Percentiles rank a stretch among this genome's conserved stretches.
These are phyloP conservation scores for Cyclotella atomus DNA, from an alignment of 108 stramenopile species.

Conservation along the genomic window DNA sequence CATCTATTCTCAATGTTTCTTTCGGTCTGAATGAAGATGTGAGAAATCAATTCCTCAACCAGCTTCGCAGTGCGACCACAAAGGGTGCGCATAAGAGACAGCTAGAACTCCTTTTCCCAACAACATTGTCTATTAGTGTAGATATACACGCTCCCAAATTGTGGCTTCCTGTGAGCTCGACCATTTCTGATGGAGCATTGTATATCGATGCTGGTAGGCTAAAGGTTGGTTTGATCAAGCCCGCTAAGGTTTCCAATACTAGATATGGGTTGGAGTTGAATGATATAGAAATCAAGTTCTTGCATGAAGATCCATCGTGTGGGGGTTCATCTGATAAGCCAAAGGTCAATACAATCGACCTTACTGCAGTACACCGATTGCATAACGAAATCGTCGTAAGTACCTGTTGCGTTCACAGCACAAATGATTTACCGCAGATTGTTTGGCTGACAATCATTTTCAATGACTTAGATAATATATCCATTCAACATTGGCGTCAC, in stretches of 20 bases:
- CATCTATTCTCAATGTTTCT: not conserved
- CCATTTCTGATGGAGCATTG: slow-evolving; percentile 58
- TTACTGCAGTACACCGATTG: slow-evolving; percentile 24
- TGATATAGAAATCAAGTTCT: slow-evolving; percentile 71
- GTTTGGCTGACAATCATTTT: too few species aligned
- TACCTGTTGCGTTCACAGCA: too few species aligned
- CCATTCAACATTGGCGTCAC: slow-evolving; percentile 63
- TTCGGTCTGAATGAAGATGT: slow-evolving; percentile 26
- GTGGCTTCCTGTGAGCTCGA: slow-evolving; percentile 69
- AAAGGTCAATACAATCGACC: slow-evolving; percentile 11
- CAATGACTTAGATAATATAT: too few species aligned
- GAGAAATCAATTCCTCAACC: slow-evolving; percentile 54
- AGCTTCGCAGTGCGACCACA: slow-evolving; percentile 77
- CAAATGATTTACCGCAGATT: too few species aligned
- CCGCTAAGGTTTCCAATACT: slow-evolving; percentile 44
- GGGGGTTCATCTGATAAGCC: not conserved
- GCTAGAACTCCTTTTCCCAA: slow-evolving; percentile 72
- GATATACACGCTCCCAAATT: slow-evolving; percentile 77
- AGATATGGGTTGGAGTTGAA: slow-evolving; percentile 51
- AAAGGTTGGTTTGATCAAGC: slow-evolving; percentile 46
- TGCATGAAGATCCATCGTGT: slow-evolving; percentile 6
- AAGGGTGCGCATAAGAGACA: slow-evolving; percentile 77
- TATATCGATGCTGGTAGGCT: slow-evolving; percentile 72
- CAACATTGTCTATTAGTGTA: slow-evolving; percentile 56
- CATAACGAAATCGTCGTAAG: slow-evolving; percentile 22